phyloP scores from a whole-genome alignment of 768 basidiomycete species.

The Suillus fuscotomentosus region DNA sequence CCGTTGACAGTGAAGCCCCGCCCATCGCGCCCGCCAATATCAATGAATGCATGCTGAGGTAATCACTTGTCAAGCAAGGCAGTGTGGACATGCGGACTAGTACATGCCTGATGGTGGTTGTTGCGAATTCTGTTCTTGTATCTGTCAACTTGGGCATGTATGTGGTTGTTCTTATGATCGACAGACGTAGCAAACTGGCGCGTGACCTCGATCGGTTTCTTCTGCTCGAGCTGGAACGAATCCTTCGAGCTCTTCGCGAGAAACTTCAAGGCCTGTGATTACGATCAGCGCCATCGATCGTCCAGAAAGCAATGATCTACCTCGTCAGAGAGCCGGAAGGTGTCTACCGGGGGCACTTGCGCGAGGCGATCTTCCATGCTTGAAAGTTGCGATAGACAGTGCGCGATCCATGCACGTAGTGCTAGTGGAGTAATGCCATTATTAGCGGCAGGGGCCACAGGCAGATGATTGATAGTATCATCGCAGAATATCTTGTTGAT shows the following conservation, averaged over 20 bases:
- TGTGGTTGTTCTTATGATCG: constrained; percentile 12
- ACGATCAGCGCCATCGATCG: neutral
- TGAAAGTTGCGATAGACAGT: constrained; percentile 24
- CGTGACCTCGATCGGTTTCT: constrained; percentile 24
- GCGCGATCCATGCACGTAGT: constrained; percentile 31
- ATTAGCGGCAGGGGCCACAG: neutral
- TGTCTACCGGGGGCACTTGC: constrained; percentile 25
- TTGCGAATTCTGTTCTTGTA: constrained; percentile 30
- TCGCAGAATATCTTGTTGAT: constrained; percentile 15
- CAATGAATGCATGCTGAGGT: constrained; percentile 17
- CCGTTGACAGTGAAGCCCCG: constrained; percentile 24
- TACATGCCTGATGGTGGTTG: constrained; percentile 39
- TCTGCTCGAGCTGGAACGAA: constrained; percentile 23
- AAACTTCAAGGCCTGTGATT: constrained; percentile 23
- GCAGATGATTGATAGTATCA: neutral
- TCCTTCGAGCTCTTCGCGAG: constrained; percentile 25
- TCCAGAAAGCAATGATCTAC: constrained; percentile 9
- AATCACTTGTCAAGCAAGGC: neutral
- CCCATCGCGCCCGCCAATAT: constrained; percentile 21
- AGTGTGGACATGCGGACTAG: neutral
- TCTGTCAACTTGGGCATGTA: constrained; percentile 22
- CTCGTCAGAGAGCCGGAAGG: constrained; percentile 18
- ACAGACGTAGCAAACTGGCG: constrained; percentile 19
- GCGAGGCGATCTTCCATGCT: constrained; percentile 21
- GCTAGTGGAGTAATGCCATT: constrained; percentile 20